These are phyloP conservation scores for Aureobasidium sp. DNA, from an alignment of 2,329 filamentous ascomycete genomes.

Conservation along the genomic window DNA sequence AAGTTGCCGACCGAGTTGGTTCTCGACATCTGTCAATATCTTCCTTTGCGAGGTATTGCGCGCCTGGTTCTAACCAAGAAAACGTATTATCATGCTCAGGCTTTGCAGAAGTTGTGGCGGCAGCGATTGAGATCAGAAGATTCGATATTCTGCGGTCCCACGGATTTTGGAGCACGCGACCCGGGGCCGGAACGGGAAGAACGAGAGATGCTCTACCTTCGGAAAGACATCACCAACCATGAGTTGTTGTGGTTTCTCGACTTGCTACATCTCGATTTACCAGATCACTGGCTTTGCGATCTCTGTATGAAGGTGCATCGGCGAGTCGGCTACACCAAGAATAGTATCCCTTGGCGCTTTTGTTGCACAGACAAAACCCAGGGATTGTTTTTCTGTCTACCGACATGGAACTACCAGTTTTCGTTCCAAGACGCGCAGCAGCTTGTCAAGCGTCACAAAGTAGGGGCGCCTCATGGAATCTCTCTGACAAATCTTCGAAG, in stretches of 20 bases:
- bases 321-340: neutral
- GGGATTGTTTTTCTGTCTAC: neutral
- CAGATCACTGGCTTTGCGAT: neutral
- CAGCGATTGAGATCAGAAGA: neutral
- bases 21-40: neutral
- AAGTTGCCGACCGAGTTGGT: neutral
- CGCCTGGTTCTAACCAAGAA: neutral
- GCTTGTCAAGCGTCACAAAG: neutral
- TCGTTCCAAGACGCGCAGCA: neutral
- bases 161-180: neutral
- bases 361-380: neutral
- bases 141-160: neutral
- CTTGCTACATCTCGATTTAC: neutral
- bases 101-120: neutral
- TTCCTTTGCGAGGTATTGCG: neutral
- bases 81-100: neutral
- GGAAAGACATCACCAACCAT: neutral
- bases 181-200: neutral
- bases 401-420: neutral
- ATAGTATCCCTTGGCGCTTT: neutral
- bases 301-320: neutral
- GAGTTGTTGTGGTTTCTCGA: neutral
- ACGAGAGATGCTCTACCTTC: neutral
- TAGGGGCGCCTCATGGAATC: neutral
- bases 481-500: neutral